Base-by-base conservation (phyloP, 331 rosid genomes). In the Spiraea crenata region DNA sequence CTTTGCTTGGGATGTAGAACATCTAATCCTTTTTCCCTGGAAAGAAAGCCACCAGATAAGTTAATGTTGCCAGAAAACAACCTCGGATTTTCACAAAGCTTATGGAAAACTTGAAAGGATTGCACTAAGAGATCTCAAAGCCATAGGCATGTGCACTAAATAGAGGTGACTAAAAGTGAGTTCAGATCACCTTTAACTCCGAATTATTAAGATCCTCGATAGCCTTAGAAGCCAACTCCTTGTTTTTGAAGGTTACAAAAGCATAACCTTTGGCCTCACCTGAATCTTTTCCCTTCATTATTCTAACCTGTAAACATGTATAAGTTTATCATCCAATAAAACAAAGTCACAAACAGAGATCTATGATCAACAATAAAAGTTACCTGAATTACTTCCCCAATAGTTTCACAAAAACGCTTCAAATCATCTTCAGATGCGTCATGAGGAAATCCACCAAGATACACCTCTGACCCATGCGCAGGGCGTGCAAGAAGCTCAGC, bases 401-500 rank as follows among this genome's bases (percentile, higher is more conserved):
- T 73, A 57, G 89, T 78, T 70, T 77, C 78, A 80, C 96, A 90
- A 73, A 85, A 87, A 55, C 38, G 76, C 75, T 57, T 87, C 78
- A 90, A 77, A 78, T 90, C 91, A 70, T 80, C 84, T 78, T 85
- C 86, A 58, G 89, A 78, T 70, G 79, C 79, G 3, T 78, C 80
- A 12, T 55, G 81, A 70, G 91, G 85, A 83, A 90, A 80, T 67
- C 91, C 91, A 64, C 91, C 93, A 76, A 90, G 76, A 80, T 87
- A 87, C 47, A 90, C 90, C 69, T 82, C 86, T 45, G 96, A 85
- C 2, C 91, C 96, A 73, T 90, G 91, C 12, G 90, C 89, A 52
- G 96, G 96, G 74, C 87, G 89, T 0, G 88, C 83, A 87, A 87
- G 93, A 79, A 90, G 91, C 71, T 87, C 91, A 10, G 76, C 86